Conservation (phyloP, 2,329 filamentous ascomycete species). For the Neopestalotiopsis rosae region DNA sequence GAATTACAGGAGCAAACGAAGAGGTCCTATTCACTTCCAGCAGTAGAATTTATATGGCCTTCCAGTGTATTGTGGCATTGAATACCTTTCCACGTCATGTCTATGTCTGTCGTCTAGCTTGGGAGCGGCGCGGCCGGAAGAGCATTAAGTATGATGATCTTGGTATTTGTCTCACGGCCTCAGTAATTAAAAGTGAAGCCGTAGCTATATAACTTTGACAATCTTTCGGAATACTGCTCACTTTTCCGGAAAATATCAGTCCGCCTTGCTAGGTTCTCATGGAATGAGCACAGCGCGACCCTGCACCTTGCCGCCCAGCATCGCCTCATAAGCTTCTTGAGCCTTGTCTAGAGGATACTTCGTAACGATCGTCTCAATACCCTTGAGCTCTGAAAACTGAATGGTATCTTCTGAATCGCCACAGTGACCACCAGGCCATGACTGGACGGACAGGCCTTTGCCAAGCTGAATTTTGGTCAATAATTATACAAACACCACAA, state of each 20-base stretch:
- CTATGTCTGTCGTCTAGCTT: no score
- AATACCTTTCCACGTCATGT: no score
- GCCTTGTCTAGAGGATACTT: slow-evolving; percentile 24
- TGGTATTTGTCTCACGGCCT: background rate
- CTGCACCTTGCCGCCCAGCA: slow-evolving; percentile 23
- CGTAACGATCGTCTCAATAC: slow-evolving; percentile 22
- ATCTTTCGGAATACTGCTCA: no score
- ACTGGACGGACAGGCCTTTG: slow-evolving; percentile 24
- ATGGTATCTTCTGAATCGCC: slow-evolving; percentile 24
- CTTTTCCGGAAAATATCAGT: background rate
- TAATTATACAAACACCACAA: background rate
- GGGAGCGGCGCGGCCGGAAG: no score
- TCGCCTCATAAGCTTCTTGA: slow-evolving; percentile 23
- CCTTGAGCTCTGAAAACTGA: slow-evolving; percentile 21
- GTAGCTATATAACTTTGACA: no score
- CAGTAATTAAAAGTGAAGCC: background rate
- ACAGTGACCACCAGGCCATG: slow-evolving; percentile 23
- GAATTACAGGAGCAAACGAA: no score
- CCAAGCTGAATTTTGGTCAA: slow-evolving; percentile 25
- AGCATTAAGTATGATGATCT: no score
- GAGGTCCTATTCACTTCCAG: no score
- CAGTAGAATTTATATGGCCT: no score
- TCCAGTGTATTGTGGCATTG: no score
- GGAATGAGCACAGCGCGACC: slow-evolving; percentile 21
- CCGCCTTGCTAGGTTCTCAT: background rate